These are phyloP conservation scores for slime mould (Dictyostelium discoideum) DNA, from an alignment of 78 protist genomes.

Conservation along the genomic window dicty_2.7 NC_007091.3:5113501-5114000, in stretches of 20 bases:
- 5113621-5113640: slow-evolving; percentile 77
- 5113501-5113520: slow-evolving; percentile 53
- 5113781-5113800: slow-evolving; percentile 83
- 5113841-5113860: slow-evolving; percentile 68
- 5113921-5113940: slow-evolving; percentile 45
- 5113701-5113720: slow-evolving; percentile 81
- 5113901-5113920: slow-evolving; percentile 79
- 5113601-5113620: slow-evolving; percentile 78
- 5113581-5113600: neutral
- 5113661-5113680: slow-evolving; percentile 84
- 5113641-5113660: slow-evolving; percentile 63
- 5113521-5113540: slow-evolving; percentile 60
- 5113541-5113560: neutral
- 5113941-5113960: slow-evolving; percentile 52
- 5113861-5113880: slow-evolving; percentile 59
- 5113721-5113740: slow-evolving; percentile 88
- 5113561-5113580: slow-evolving; percentile 38
- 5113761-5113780: slow-evolving; percentile 74
- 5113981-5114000: neutral
- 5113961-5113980: neutral
- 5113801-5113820: slow-evolving; percentile 45
- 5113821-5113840: slow-evolving; percentile 55
- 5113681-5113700: slow-evolving; percentile 81
- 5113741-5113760: slow-evolving; percentile 81
- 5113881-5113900: slow-evolving; percentile 47